Evolutionary conservation across 2,329 filamentous ascomycete genomes (phyloP).

Genomic region (Penicillium hordei): DNA sequence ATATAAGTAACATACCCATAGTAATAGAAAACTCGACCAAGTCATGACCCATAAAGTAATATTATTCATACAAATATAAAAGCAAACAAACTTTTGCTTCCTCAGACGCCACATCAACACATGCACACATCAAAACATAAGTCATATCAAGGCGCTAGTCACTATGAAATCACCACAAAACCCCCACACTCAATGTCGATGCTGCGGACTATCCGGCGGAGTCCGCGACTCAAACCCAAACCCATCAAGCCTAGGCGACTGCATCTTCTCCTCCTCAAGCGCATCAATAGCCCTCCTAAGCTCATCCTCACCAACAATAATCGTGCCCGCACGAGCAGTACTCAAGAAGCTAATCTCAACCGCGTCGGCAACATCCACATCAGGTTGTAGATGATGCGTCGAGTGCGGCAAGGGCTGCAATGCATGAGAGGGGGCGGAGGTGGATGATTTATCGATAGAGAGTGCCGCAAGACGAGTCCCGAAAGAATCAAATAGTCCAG

Average conservation of each 20-base stretch:
- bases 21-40: not conserved
- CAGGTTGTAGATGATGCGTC: constrained; percentile 11
- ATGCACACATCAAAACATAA: constrained; percentile 1
- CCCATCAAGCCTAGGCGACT: not conserved
- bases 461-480: constrained; percentile 11
- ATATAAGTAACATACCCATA: not conserved
- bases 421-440: constrained; percentile 1
- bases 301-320: constrained; percentile 77
- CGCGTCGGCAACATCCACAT: constrained; percentile 36
- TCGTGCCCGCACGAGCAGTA: constrained; percentile 83
- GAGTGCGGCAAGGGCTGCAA: not conserved
- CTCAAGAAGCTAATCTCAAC: constrained; percentile 88
- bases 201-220: not conserved
- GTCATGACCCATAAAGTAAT: not conserved
- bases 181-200: not conserved
- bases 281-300: constrained; percentile 71
- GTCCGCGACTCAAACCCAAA: not conserved
- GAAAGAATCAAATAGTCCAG: constrained; percentile 19
- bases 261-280: constrained; percentile 43
- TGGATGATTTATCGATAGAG: not conserved
- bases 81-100: not conserved
- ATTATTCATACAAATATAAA: not conserved
- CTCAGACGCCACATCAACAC: not conserved
- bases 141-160: not conserved
- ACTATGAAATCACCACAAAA: not conserved